Evolutionary conservation across 345 rosid genomes (phyloP).

Genomic region (Citropsis articulata): DNA sequence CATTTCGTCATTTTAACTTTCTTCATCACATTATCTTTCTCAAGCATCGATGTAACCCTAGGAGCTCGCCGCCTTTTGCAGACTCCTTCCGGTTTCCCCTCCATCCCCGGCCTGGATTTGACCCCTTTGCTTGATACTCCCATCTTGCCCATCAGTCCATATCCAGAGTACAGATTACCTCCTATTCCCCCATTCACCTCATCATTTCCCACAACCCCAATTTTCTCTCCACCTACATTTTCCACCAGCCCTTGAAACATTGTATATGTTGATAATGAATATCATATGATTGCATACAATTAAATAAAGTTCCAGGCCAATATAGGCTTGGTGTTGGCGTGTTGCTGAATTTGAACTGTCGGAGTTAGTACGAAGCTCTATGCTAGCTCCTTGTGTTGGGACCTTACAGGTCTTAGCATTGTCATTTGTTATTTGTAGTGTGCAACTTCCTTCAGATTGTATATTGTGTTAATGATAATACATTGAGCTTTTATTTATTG

Average conservation of each 20-base stretch:
- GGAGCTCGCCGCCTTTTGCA: constrained; percentile 2
- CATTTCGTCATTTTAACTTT: background rate
- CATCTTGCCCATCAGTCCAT: background rate
- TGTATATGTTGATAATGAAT: background rate
- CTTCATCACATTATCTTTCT: background rate
- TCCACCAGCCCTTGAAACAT: background rate
- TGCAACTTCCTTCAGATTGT: background rate
- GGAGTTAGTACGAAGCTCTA: background rate
- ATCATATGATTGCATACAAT: background rate
- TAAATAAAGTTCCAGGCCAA: background rate
- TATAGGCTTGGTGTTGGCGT: background rate
- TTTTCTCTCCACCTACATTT: background rate
- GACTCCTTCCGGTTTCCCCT: background rate
- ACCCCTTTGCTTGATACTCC: background rate
- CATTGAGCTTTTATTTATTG: background rate
- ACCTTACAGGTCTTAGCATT: background rate
- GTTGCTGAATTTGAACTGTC: background rate
- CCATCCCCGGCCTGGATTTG: background rate
- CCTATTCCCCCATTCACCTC: background rate
- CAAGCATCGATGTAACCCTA: background rate
- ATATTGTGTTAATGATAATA: background rate
- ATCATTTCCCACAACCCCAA: background rate
- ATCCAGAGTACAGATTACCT: background rate
- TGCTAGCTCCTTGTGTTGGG: background rate
- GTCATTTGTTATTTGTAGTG: background rate